Conservation (phyloP, 331 rosid species). For the Rhamnella rubrinervis region DNA sequence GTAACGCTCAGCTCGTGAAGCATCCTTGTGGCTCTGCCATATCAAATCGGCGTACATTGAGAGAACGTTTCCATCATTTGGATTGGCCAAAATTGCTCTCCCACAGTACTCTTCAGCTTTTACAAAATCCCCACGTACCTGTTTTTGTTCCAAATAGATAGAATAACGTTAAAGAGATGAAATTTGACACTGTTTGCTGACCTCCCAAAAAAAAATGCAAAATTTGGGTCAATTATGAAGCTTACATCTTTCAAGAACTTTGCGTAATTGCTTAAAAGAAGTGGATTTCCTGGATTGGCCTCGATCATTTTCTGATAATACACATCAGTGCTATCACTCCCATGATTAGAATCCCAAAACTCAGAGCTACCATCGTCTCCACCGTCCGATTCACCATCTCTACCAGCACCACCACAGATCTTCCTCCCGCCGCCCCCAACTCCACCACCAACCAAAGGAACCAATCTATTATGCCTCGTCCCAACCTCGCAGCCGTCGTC, state of each 20-base stretch:
- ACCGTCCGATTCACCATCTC: conserved; percentile 50
- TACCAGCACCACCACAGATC: conserved; percentile 21
- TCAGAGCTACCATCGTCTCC: conserved; percentile 48
- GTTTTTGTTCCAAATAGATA: neutral
- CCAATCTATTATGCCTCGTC: conserved; percentile 6
- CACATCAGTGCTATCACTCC: conserved; percentile 41
- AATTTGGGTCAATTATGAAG: neutral
- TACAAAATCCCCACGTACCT: conserved; percentile 63
- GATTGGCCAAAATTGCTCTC: conserved; percentile 74
- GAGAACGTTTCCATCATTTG: conserved; percentile 56
- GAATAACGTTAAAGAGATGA: neutral
- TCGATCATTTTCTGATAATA: conserved; percentile 65
- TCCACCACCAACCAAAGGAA: conserved; percentile 47
- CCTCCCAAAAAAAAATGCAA: neutral
- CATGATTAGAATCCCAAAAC: conserved; percentile 57
- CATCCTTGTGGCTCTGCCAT: conserved; percentile 73
- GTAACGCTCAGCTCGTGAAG: conserved; percentile 62
- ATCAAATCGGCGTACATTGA: conserved; percentile 81
- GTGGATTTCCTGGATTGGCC: conserved; percentile 72
- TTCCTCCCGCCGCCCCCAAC: conserved; percentile 38
- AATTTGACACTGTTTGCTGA: neutral
- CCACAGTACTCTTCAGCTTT: conserved; percentile 90
- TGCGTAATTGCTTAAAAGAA: conserved; percentile 75
- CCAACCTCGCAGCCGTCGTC: conserved; percentile 36
- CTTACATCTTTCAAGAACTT: conserved; percentile 75